Percentiles rank a stretch among this genome's conserved stretches.
Conservation (phyloP, 225 moss, liverwort and hornwort genomes). For the Marchantia paleacea region DNA sequence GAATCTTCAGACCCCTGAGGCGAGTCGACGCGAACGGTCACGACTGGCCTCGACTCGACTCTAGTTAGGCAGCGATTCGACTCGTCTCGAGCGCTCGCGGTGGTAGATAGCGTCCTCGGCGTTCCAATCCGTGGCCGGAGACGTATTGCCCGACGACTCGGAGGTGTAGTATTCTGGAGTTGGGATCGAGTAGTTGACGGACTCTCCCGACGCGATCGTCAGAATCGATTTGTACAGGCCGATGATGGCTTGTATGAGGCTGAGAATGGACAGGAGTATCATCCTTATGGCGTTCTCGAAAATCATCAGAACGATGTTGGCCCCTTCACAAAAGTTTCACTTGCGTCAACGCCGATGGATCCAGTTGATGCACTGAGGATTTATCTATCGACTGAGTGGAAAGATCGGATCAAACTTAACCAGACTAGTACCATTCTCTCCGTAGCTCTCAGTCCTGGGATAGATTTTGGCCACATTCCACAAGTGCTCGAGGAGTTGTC, state of each 20-base stretch:
- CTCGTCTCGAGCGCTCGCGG: not conserved
- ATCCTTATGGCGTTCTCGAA: conserved; percentile 16
- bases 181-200: conserved; percentile 7
- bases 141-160: conserved; percentile 15
- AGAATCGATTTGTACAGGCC: conserved; percentile 33
- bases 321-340: not conserved
- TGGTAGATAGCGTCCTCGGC: not conserved
- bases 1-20: too few species aligned
- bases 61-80: conserved; percentile 31
- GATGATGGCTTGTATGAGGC: conserved; percentile 37
- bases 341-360: too few species aligned
- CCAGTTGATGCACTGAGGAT: too few species aligned
- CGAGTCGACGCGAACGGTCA: not conserved
- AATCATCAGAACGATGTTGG: not conserved
- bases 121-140: conserved; percentile 24
- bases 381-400: not conserved
- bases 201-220: conserved; percentile 17
- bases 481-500: not conserved
- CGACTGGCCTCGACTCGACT: not conserved
- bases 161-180: conserved; percentile 32
- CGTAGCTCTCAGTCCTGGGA: not conserved
- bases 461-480: not conserved
- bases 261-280: conserved; percentile 37
- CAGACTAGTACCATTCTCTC: not conserved
- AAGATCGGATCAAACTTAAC: not conserved